phyloP scores from a whole-genome alignment of 495 filamentous ascomycete genomes.

The Podospora australis region DNA sequence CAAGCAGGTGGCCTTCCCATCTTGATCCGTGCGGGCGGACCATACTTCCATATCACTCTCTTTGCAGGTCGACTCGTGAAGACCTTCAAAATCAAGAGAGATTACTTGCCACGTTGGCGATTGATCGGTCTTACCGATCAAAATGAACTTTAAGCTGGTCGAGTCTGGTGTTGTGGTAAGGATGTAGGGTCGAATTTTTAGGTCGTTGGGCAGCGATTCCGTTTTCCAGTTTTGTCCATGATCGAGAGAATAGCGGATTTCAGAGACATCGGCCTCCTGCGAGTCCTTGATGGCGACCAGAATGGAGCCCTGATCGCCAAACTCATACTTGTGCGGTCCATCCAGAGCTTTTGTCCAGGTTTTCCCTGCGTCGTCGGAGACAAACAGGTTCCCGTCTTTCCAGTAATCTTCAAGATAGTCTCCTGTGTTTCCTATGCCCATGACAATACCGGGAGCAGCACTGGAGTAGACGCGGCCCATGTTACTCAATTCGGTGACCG shows the following conservation, averaged over 20 bases:
- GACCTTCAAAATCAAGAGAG: slow-evolving; percentile 71
- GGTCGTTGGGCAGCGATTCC: slow-evolving; percentile 52
- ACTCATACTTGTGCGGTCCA: slow-evolving; percentile 89
- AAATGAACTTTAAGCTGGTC: slow-evolving; percentile 79
- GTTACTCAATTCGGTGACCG: slow-evolving; percentile 73
- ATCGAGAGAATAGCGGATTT: slow-evolving; percentile 73
- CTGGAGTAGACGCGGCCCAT: slow-evolving; percentile 87
- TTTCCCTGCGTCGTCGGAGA: slow-evolving; percentile 85
- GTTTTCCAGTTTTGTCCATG: slow-evolving; percentile 77
- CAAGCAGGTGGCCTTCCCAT: slow-evolving; percentile 75
- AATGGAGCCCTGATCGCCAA: slow-evolving; percentile 85
- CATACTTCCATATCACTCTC: slow-evolving; percentile 79
- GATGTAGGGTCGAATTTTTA: slow-evolving; percentile 56
- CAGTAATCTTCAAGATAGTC: slow-evolving; percentile 53
- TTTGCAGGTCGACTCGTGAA: slow-evolving; percentile 77
- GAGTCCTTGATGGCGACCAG: slow-evolving; percentile 76
- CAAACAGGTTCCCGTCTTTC: slow-evolving; percentile 69
- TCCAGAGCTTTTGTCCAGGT: slow-evolving; percentile 71
- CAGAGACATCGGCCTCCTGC: slow-evolving; percentile 43
- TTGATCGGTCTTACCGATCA: slow-evolving; percentile 52
- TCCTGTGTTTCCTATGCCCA: slow-evolving; percentile 89
- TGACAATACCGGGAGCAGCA: slow-evolving; percentile 82
- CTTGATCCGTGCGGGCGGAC: slow-evolving; percentile 72
- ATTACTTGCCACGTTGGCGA: slow-evolving; percentile 50
- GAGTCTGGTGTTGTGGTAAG: slow-evolving; percentile 87